Percentiles rank a stretch among this genome's conserved stretches.
Evolutionary conservation across 192 early-diverging fungal genomes (phyloP).

Genomic region (Coemansia reversa): DNA sequence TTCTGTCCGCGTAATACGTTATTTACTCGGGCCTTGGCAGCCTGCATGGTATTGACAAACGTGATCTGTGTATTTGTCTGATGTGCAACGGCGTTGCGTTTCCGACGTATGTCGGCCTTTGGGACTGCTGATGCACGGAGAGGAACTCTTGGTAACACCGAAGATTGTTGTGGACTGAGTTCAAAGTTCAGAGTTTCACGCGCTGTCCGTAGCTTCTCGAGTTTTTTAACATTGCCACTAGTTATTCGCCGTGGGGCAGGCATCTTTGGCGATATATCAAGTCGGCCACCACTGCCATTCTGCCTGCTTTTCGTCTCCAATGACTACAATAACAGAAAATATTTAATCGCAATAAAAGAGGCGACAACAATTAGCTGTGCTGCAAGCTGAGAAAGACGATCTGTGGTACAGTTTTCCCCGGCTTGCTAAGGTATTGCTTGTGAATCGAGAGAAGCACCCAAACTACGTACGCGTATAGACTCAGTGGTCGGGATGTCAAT

Average conservation of each 20-base stretch:
- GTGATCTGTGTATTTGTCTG: conserved; percentile 4
- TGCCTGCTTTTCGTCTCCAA: background rate
- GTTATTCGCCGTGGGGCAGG: background rate
- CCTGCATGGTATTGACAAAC: conserved; percentile 3
- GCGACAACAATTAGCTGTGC: background rate
- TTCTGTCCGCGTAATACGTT: background rate
- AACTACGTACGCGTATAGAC: conserved; percentile 10
- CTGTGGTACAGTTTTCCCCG: too few relatives aligned
- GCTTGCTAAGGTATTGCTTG: too few relatives aligned
- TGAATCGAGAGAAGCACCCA: too few relatives aligned
- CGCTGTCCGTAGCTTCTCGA: background rate
- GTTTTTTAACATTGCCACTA: conserved; percentile 7
- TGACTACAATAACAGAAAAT: background rate
- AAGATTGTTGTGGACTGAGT: background rate
- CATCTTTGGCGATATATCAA: background rate
- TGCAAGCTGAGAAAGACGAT: background rate
- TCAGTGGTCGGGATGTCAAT: conserved; percentile 15
- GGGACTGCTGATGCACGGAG: too few relatives aligned
- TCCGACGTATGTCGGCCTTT: too few relatives aligned
- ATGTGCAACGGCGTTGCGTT: background rate
- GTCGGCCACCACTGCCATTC: background rate
- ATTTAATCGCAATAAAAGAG: too few relatives aligned
- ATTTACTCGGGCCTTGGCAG: background rate
- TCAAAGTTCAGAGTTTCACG: background rate
- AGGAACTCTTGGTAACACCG: too few relatives aligned